phyloP scores from a whole-genome alignment of 176 grass and related monocot genomes.

The Triticum urartu region DNA sequence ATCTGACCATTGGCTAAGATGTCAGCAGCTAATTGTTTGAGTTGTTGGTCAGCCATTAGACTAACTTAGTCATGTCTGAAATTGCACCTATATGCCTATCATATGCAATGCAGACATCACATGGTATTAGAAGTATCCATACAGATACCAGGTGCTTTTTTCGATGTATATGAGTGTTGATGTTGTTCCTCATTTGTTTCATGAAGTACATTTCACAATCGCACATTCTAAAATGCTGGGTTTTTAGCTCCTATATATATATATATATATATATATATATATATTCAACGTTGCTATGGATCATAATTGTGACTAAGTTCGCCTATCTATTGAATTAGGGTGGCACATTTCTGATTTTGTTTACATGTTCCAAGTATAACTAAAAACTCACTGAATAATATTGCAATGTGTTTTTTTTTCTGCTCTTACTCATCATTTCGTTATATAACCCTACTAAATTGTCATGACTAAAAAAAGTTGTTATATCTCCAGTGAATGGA shows the following conservation, averaged over 20 bases:
- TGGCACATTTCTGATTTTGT: background rate
- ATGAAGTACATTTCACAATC: constrained; percentile 2
- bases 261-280: background rate
- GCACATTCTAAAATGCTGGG: background rate
- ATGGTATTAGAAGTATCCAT: constrained; percentile 1
- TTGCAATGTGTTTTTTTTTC: constrained; percentile 9
- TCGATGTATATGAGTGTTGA: background rate
- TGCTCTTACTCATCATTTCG: background rate
- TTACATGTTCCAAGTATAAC: constrained; percentile 19
- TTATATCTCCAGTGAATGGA: constrained; percentile 54
- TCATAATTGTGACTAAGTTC: background rate
- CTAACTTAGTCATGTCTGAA: background rate
- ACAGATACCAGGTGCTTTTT: background rate
- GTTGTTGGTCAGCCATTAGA: background rate
- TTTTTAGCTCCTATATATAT: background rate
- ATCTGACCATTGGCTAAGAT: constrained; percentile 12
- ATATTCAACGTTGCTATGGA: background rate
- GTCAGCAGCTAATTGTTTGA: background rate
- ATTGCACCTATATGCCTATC: background rate
- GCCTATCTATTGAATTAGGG: constrained; percentile 1
- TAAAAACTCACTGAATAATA: constrained; percentile 11
- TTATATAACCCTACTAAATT: constrained; percentile 18
- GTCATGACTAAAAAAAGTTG: constrained; percentile 14
- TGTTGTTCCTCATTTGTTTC: constrained; percentile 15
- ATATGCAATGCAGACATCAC: background rate